A percentile compares a stretch with the other conserved stretches of the same genome.
phyloP scores from a whole-genome alignment of 768 basidiomycete genomes.

The Kwoniella newhampshirensis region DNA sequence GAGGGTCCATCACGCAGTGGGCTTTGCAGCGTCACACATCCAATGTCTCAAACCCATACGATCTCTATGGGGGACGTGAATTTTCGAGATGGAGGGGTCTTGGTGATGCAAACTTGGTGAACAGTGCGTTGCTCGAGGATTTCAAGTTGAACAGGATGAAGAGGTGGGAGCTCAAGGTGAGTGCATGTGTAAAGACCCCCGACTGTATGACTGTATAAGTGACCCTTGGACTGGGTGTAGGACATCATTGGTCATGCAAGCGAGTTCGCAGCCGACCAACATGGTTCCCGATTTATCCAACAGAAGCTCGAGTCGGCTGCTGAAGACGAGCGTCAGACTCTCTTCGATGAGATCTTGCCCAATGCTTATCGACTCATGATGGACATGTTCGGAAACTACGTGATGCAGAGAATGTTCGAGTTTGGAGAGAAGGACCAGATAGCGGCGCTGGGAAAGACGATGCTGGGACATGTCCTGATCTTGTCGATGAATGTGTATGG shows the following conservation, averaged over 20 bases:
- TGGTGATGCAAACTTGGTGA: conserved; percentile 25
- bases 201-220: no score
- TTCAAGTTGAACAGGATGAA: conserved; percentile 74
- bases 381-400: conserved; percentile 96
- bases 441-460: conserved; percentile 64
- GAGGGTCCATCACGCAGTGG: no score
- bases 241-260: conserved; percentile 81
- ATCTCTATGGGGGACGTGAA: no score
- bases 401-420: conserved; percentile 91
- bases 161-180: conserved; percentile 77
- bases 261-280: conserved; percentile 91
- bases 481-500: conserved; percentile 92
- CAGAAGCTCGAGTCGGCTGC: conserved; percentile 74
- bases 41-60: no score
- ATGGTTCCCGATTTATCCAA: conserved; percentile 98
- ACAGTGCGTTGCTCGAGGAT: conserved; percentile 77
- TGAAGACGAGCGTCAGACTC: conserved; percentile 71
- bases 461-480: conserved; percentile 74
- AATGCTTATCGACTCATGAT: conserved; percentile 74
- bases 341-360: conserved; percentile 87
- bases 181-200: conserved; percentile 26
- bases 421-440: conserved; percentile 75
- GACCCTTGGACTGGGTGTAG: no score
- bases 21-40: no score
- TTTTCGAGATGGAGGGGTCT: no score